Percentiles rank a stretch among this genome's conserved stretches.
Conservation (phyloP, 2,329 filamentous ascomycete species). For the Geosmithia flava region DNA sequence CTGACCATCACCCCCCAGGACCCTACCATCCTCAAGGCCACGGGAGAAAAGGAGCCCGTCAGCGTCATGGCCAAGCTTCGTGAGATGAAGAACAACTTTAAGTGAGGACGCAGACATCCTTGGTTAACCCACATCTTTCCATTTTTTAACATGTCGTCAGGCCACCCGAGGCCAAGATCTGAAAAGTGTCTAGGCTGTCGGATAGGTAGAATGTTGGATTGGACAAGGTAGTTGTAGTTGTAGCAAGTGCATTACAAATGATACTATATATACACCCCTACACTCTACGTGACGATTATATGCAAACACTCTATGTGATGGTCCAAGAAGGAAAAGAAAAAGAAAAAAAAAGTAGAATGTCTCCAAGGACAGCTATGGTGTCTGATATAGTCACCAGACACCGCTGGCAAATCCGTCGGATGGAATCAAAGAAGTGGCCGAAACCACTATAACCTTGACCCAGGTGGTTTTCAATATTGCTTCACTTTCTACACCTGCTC, state of each 20-base stretch:
- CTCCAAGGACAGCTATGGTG: constrained; percentile 21
- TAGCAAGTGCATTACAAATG: background rate
- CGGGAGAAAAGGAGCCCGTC: constrained; percentile 67
- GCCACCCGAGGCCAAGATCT: constrained; percentile 18
- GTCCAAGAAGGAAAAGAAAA: background rate
- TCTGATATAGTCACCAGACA: constrained; percentile 8
- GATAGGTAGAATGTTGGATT: no score
- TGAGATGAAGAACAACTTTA: constrained; percentile 79
- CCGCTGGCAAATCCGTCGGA: constrained; percentile 18
- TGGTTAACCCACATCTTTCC: background rate
- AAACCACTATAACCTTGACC: background rate
- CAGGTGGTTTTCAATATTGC: constrained; percentile 36
- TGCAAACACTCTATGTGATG: constrained; percentile 5
- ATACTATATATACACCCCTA: background rate
- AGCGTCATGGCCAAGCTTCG: constrained; percentile 77
- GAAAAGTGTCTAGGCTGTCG: background rate
- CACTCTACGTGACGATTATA: background rate
- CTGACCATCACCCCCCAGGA: constrained; percentile 37
- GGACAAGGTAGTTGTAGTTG: background rate
- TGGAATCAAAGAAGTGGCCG: constrained; percentile 5
- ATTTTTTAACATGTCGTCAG: constrained; percentile 1
- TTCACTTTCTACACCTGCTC: constrained; percentile 60
- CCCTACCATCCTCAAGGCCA: constrained; percentile 70
- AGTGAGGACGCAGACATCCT: constrained; percentile 29
- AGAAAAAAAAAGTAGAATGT: constrained; percentile 11